Conservation (phyloP, 257 asterid genomes). For the Solanum piurae region DNA sequence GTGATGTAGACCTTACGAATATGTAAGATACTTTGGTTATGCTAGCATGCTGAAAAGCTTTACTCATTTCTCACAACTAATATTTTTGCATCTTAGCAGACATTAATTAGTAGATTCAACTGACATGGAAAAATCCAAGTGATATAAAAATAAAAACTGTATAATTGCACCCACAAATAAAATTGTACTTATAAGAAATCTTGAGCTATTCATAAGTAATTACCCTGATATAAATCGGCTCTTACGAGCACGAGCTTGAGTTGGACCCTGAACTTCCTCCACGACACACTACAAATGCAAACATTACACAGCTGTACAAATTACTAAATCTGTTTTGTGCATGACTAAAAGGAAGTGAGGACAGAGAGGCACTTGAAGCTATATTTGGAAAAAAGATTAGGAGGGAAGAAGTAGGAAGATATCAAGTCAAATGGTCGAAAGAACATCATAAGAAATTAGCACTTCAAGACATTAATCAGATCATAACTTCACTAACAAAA, state of each 20-base stretch:
- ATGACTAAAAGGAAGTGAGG: not conserved
- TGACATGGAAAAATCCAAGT: not conserved
- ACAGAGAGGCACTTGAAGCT: not conserved
- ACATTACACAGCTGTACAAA: not conserved
- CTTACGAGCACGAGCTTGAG: constrained; percentile 94
- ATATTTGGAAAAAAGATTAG: not conserved
- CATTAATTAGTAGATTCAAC: not conserved
- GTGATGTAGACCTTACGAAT: not conserved
- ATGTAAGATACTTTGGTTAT: not conserved
- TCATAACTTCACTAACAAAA: not conserved
- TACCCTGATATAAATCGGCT: constrained; percentile 98
- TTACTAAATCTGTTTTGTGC: not conserved
- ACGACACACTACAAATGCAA: constrained; percentile 63
- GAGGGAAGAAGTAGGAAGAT: not conserved
- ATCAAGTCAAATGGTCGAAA: not conserved
- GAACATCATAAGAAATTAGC: not conserved
- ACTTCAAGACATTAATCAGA: not conserved
- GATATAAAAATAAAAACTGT: not conserved
- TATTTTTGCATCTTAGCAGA: not conserved
- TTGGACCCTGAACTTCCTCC: constrained; percentile 99
- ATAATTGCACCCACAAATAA: not conserved
- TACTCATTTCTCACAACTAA: not conserved
- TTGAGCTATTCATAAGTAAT: constrained; percentile 3
- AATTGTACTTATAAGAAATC: not conserved
- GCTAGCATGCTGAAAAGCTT: not conserved